Base-by-base conservation (phyloP, 2,329 filamentous ascomycete genomes). In the Fusarium albidum region DNA sequence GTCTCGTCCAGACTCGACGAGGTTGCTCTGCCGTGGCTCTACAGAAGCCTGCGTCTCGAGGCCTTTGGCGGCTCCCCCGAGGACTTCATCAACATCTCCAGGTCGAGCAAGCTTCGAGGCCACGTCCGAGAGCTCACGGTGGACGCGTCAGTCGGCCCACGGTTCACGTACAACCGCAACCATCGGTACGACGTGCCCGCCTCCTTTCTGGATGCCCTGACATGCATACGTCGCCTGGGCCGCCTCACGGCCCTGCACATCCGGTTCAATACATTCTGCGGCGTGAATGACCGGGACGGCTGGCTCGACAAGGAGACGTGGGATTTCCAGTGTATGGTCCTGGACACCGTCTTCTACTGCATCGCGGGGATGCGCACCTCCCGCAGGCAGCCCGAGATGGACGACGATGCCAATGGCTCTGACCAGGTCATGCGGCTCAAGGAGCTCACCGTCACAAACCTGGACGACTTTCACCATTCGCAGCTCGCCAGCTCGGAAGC, bases 271-370 rank as follows among this genome's bases (percentile, higher is more conserved):
- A 26, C 52, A 3, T 32, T 45, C 9, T 65, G 59, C 2, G 56
- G 59, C 1, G n/a, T 18, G 6, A 17, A 42, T 0, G 13, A 32
- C 1, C 3, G 11, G 1, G 2, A 21, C 21, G n/a, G 21, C 7
- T 4, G 6, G 0, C 2, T 4, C n/a, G 38, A 58, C 3, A 54
- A 57, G 14, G 59, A 65, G 14, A 55, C 52, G 0, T 52, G 26
- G 5, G 10, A n/a, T 4, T 42, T 65, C 4, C 28, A 57, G 3
- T 57, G 57, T 2, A 35, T 26, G 1, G 48, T 65, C 2, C 42
- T 65, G 2, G 54, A 65, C 3, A 64, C 62, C 1, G 29, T 65
- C 1, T 46, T 40, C 2, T 48, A 59, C 14, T 65, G 62, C 13
- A 31, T 58, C 6, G 39, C 44, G 1, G 62, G 63, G 0, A 12